A percentile compares a stretch with the other conserved stretches of the same genome.
phyloP scores from a whole-genome alignment of 148 eudicot genomes.

The Chenopodium formosanum region DNA sequence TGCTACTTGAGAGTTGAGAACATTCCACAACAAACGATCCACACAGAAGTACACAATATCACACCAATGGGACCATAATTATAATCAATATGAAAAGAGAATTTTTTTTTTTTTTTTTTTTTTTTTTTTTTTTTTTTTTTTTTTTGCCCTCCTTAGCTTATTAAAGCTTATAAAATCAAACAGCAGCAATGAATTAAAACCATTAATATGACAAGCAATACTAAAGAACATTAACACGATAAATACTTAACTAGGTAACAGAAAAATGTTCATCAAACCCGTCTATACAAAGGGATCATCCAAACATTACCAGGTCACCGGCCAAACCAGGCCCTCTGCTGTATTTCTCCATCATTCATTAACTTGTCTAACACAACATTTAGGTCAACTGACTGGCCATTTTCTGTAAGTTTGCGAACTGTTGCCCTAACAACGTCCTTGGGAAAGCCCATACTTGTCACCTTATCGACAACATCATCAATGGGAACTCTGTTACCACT shows the following conservation, averaged over 20 bases:
- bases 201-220: neutral
- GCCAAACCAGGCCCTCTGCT: conserved; percentile 63
- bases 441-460: conserved; percentile 84
- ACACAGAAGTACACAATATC: neutral
- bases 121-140: no score
- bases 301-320: conserved; percentile 35
- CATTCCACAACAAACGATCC: neutral
- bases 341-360: conserved; percentile 81
- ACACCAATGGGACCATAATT: neutral
- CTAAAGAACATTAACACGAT: conserved; percentile 5
- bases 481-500: conserved; percentile 80
- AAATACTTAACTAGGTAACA: neutral
- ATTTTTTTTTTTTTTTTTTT: no score
- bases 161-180: conserved; percentile 5
- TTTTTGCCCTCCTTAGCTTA: neutral
- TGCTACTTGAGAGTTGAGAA: neutral
- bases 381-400: conserved; percentile 83
- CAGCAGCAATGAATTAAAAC: neutral
- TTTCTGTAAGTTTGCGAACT: conserved; percentile 72
- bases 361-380: conserved; percentile 86
- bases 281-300: conserved; percentile 26
- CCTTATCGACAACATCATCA: conserved; percentile 85
- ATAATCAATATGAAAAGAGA: neutral
- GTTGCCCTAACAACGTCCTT: conserved; percentile 88
- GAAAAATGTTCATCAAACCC: conserved; percentile 24